Evolutionary conservation across 164 flowering plant species (phyloP).

Genomic region (Akebia trifoliata): DNA sequence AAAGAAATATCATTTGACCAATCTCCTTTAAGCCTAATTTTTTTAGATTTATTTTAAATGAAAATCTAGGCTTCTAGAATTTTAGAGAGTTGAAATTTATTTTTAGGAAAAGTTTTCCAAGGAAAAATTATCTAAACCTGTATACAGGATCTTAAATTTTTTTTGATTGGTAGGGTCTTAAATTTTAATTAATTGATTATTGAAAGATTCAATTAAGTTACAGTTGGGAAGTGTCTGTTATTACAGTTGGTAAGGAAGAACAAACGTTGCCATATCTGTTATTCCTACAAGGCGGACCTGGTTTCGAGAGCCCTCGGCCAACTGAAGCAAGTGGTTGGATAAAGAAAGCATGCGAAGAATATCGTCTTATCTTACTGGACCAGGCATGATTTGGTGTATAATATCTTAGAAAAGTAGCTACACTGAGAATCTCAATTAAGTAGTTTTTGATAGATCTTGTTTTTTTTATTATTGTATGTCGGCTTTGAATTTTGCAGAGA

Average conservation of each 20-base stretch:
- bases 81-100: no score
- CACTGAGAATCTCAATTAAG: no score
- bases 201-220: not conserved
- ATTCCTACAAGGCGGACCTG: conserved; percentile 95
- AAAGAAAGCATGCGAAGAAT: conserved; percentile 77
- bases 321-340: conserved; percentile 95
- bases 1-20: no score
- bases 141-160: no score
- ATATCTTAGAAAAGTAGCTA: not conserved
- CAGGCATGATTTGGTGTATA: conserved; percentile 51
- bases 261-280: conserved; percentile 62
- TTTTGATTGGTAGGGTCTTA: no score
- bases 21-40: no score
- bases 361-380: conserved; percentile 77
- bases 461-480: not conserved
- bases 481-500: conserved; percentile 45
- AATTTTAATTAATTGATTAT: not conserved
- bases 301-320: conserved; percentile 83
- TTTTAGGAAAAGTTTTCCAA: no score
- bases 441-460: not conserved
- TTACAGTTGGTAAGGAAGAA: conserved; percentile 88
- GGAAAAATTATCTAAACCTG: no score
- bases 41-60: no score
- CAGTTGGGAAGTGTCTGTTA: conserved; percentile 13
- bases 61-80: no score